Evolutionary conservation across 1,284 basidiomycete genomes (phyloP).

Genomic region (Stygiomarasmius scandens): DNA sequence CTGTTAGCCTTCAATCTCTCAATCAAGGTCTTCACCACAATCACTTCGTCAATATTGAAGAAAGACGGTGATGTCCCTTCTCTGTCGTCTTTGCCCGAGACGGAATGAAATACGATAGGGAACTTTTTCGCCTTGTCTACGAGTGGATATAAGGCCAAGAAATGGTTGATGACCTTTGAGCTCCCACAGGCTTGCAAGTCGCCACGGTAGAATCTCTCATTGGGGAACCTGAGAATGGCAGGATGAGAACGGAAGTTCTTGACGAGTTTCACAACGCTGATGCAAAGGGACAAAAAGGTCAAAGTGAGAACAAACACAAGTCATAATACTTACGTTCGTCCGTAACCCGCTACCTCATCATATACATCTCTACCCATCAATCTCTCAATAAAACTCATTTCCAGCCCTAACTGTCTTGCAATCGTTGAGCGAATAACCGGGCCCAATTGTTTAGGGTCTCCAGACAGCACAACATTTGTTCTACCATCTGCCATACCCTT

Average conservation of each 20-base stretch:
- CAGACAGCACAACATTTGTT: conserved; percentile 61
- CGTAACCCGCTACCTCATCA: conserved; percentile 38
- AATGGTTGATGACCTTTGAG: conserved; percentile 33
- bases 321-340: conserved; percentile 37
- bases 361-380: conserved; percentile 55
- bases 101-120: conserved; percentile 51
- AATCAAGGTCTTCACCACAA: conserved; percentile 43
- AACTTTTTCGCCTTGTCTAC: conserved; percentile 31
- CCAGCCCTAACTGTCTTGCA: conserved; percentile 53
- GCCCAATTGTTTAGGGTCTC: conserved; percentile 65
- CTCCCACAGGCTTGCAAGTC: conserved; percentile 50
- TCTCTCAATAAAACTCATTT: conserved; percentile 58
- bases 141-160: conserved; percentile 36
- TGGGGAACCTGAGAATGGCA: conserved; percentile 59
- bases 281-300: background rate
- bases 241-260: conserved; percentile 63
- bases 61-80: conserved; percentile 49
- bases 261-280: conserved; percentile 51
- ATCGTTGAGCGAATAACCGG: conserved; percentile 58
- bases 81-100: conserved; percentile 44
- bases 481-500: conserved; percentile 51
- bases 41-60: conserved; percentile 50
- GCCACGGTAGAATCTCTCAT: conserved; percentile 54
- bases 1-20: conserved; percentile 31
- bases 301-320: too few species aligned